phyloP scores from a whole-genome alignment of 305 asterid species.

The Fraxinus latifolia region DNA sequence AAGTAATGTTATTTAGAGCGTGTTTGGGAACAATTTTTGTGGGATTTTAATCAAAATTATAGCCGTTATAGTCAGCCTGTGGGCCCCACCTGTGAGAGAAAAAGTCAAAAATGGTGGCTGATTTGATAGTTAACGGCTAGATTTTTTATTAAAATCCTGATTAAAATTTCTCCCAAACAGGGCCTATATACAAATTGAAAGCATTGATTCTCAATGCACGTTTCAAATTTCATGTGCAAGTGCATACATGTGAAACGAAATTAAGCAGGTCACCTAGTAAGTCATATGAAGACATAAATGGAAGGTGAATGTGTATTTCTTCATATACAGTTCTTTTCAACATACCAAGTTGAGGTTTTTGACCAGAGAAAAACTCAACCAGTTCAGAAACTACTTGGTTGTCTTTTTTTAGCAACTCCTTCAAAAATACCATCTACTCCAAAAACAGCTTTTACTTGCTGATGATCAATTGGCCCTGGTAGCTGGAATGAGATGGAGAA shows the following conservation, averaged over 20 bases:
- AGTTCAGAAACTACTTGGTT: neutral
- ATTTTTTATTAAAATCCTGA: no score
- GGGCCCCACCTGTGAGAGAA: no score
- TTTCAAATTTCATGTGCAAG: neutral
- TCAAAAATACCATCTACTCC: conserved; percentile 48
- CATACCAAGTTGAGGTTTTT: neutral
- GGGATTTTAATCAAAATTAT: no score
- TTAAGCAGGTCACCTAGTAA: neutral
- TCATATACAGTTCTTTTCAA: neutral
- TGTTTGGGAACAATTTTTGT: no score
- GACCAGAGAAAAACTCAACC: neutral
- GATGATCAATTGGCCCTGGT: conserved; percentile 42
- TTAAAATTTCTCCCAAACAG: no score
- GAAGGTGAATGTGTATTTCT: neutral
- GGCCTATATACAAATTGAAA: neutral
- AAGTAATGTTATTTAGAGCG: no score
- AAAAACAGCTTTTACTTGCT: conserved; percentile 26
- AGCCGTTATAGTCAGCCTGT: no score
- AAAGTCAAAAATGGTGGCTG: no score
- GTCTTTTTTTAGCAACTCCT: conserved; percentile 40
- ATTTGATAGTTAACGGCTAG: no score
- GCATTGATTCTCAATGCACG: neutral
- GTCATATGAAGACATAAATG: neutral
- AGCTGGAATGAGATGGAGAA: conserved; percentile 21
- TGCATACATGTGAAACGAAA: neutral